Evolutionary conservation across 805 yeast species (phyloP).

Genomic region (Starmerella davenportii): DNA sequence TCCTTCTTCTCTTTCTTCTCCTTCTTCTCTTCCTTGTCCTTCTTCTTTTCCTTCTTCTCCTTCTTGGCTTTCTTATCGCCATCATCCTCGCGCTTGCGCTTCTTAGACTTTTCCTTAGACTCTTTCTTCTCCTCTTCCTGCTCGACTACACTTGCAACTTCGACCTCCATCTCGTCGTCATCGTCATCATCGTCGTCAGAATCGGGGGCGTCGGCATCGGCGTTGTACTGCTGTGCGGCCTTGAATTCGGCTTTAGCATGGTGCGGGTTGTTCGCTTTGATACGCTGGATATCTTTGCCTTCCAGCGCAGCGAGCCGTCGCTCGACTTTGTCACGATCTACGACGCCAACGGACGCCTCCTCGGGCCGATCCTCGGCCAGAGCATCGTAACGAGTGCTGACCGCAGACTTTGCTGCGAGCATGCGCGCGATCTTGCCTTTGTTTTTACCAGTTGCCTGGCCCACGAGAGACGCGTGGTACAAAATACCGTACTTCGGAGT

Average conservation of each 20-base stretch:
- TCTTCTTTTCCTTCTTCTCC: constrained; percentile 12
- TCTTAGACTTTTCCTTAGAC: constrained; percentile 14
- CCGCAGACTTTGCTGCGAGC: constrained; percentile 95
- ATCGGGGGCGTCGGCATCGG: constrained; percentile 75
- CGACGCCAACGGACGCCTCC: constrained; percentile 80
- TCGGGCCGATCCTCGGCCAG: constrained; percentile 94
- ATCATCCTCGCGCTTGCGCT: constrained; percentile 13
- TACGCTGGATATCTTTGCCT: constrained; percentile 79
- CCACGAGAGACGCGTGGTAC: constrained; percentile 92
- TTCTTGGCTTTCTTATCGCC: constrained; percentile 14
- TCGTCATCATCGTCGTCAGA: constrained; percentile 29
- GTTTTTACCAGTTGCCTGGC: constrained; percentile 94
- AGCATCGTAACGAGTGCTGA: constrained; percentile 90
- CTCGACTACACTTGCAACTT: constrained; percentile 15
- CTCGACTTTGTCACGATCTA: constrained; percentile 84
- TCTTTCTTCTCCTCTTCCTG: constrained; percentile 11
- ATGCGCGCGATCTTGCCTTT: constrained; percentile 99
- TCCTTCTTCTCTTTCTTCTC: constrained; percentile 15
- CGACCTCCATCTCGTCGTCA: constrained; percentile 24
- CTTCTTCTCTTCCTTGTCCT: constrained; percentile 14
- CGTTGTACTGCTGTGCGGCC: constrained; percentile 77
- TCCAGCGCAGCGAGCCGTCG: constrained; percentile 84
- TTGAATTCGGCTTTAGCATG: constrained; percentile 73
- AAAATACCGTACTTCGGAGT: constrained; percentile 96
- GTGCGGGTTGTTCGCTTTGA: constrained; percentile 56